These are phyloP conservation scores for Septoria linicola DNA, from an alignment of 2,329 filamentous ascomycete species.

Conservation along the genomic window DNA sequence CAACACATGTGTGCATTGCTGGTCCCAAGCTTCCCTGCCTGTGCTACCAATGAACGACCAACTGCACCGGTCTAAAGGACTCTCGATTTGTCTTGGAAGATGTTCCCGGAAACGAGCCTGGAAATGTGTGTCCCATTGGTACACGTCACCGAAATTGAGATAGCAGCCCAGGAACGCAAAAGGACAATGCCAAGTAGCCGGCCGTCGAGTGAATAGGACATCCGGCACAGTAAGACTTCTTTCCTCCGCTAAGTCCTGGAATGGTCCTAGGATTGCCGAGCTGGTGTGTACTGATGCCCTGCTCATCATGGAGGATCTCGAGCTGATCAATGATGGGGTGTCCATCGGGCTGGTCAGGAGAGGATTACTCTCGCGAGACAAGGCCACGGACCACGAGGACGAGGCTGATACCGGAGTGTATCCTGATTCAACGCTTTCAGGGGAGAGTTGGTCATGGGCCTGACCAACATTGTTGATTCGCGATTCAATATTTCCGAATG, in stretches of 20 bases:
- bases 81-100: constrained; percentile 19
- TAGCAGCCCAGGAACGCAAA: constrained; percentile 26
- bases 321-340: too few relatives aligned
- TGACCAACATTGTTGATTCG: too few relatives aligned
- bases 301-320: too few relatives aligned
- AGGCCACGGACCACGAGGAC: too few relatives aligned
- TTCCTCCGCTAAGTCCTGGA: constrained; percentile 5
- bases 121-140: constrained; percentile 24
- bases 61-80: constrained; percentile 23
- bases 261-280: background rate
- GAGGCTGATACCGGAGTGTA: too few relatives aligned
- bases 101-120: constrained; percentile 19
- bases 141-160: constrained; percentile 7
- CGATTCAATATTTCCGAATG: too few relatives aligned
- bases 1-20: constrained; percentile 21
- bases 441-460: too few relatives aligned
- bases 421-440: too few relatives aligned
- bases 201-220: background rate
- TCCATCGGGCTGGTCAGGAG: too few relatives aligned
- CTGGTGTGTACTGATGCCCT: too few relatives aligned
- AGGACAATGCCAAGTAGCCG: constrained; percentile 19
- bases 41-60: constrained; percentile 6
- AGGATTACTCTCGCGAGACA: too few relatives aligned
- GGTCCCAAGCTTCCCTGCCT: constrained; percentile 23
- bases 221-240: background rate